Evolutionary conservation across 2,329 filamentous ascomycete genomes (phyloP).

Genomic region (Ilyonectria sp.): DNA sequence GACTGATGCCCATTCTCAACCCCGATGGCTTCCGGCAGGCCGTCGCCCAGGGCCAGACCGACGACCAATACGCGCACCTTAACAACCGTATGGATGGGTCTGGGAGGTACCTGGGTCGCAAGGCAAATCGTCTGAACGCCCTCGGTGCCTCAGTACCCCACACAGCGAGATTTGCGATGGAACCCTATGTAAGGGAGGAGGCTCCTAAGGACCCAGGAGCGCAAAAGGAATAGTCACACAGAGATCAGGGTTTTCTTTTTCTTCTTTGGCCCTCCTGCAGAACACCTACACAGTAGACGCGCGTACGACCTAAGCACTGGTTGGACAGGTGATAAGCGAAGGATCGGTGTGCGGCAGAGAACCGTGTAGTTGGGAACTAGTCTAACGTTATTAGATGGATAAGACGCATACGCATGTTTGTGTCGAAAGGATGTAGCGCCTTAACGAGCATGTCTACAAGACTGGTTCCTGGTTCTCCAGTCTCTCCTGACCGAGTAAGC

Average conservation of each 20-base stretch:
- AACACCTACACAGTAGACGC: conserved; percentile 21
- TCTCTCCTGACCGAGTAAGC: not conserved
- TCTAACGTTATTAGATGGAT: conserved; percentile 6
- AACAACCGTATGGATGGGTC: conserved; percentile 67
- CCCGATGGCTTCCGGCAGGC: conserved; percentile 56
- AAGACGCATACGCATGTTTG: too few relatives aligned
- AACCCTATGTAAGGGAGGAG: conserved; percentile 56
- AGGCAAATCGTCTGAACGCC: conserved; percentile 59
- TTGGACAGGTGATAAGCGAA: conserved; percentile 10
- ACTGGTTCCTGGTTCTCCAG: not conserved
- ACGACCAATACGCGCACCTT: conserved; percentile 63
- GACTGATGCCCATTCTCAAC: conserved; percentile 66
- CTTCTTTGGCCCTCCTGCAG: conserved; percentile 10
- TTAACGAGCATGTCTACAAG: conserved; percentile 1
- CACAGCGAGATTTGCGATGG: conserved; percentile 53
- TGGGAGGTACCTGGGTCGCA: conserved; percentile 59
- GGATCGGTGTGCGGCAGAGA: conserved; percentile 5
- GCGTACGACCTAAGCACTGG: conserved; percentile 1
- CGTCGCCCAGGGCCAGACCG: conserved; percentile 56
- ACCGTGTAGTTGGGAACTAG: conserved; percentile 17
- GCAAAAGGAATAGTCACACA: conserved; percentile 29
- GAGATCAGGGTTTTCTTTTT: not conserved
- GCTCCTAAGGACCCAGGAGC: conserved; percentile 26
- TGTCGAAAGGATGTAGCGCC: not conserved
- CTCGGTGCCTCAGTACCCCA: conserved; percentile 60